A percentile compares a stretch with the other conserved stretches of the same genome.
phyloP scores from a whole-genome alignment of 2,329 filamentous ascomycete genomes.

The Thielaviopsis euricoi region DNA sequence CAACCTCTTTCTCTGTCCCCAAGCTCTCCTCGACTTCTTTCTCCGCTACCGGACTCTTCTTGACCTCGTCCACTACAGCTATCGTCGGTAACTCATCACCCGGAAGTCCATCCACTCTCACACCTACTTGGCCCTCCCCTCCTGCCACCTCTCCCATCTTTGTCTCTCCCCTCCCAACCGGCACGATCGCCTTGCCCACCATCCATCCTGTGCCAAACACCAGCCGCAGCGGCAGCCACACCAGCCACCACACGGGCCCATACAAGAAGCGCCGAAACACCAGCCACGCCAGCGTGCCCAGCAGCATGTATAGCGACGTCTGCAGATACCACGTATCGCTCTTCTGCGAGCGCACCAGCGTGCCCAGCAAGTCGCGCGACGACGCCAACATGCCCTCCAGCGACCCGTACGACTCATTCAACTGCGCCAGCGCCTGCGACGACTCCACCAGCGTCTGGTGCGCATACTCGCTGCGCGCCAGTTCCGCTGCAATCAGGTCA shows the following conservation, averaged over 20 bases:
- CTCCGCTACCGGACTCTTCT: background rate
- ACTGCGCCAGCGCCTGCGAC: conserved; percentile 61
- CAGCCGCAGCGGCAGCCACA: conserved; percentile 66
- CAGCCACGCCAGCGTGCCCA: conserved; percentile 67
- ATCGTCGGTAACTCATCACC: conserved; percentile 32
- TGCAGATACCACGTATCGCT: conserved; percentile 96
- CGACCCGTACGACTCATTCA: conserved; percentile 66
- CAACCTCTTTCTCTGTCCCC: conserved; percentile 17
- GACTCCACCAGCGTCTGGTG: conserved; percentile 76
- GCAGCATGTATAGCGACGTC: conserved; percentile 69
- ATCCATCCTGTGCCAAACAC: conserved; percentile 42
- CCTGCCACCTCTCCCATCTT: conserved; percentile 16
- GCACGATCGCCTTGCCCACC: conserved; percentile 33
- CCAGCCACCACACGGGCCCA: conserved; percentile 76
- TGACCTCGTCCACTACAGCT: conserved; percentile 3
- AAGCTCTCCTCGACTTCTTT: conserved; percentile 7
- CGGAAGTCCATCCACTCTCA: conserved; percentile 20
- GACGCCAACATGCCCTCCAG: conserved; percentile 63
- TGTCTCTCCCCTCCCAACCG: conserved; percentile 13
- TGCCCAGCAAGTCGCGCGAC: conserved; percentile 59
- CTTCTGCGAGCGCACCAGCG: conserved; percentile 75
- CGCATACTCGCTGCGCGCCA: conserved; percentile 75
- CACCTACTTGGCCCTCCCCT: conserved; percentile 11
- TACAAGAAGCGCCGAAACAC: conserved; percentile 73
- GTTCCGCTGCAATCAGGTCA: conserved; percentile 67